Evolutionary conservation across 345 rosid species (phyloP), one percentile per base, ranked within the genome.

Genomic region (Lepidium sativum): DNA sequence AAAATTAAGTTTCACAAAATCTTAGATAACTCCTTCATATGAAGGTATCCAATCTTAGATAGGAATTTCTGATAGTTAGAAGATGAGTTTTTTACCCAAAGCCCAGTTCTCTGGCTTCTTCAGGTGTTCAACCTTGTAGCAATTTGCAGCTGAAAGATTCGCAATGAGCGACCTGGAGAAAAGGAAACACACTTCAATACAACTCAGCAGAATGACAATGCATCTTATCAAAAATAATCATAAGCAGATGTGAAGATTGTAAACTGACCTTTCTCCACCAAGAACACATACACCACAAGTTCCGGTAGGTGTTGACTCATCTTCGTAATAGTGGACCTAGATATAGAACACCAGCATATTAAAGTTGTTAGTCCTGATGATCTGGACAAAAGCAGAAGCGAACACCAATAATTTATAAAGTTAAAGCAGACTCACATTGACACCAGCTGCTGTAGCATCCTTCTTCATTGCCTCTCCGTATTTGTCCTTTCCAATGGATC

Each of bases 401-500:
- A 63, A 34, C n/a, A 38, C 16, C 25, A 32, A 45, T 0, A 47
- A 4, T 10, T n/a, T 4, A 10, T 0, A 29, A 38, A 37, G 9
- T 1, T 1, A 49, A 53, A 61, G 37, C 21, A 43, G 16, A 49
- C 80, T 70, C 66, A 91, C 98, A 68, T 86, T 91, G 54, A 91
- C 90, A 73, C 98, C 99, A 57, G 95, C 84, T 25, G 65, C 76
- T 18, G 63, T 82, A 31, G 83, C 79, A 65, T 81, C 71, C 71
- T 91, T 95, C 84, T 83, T 95, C 99, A 95, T 91, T 71, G 90
- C 98, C 72, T 82, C 97, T 8, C 99, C 99, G 75, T 80, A 91
- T 72, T 91, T 85, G 71, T 91, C 99, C 72, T 91, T 88, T 34
- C 99, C 96, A 74, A 91, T 86, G 80, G 88, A 86, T 44, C 99